Percentiles rank a stretch among this genome's conserved stretches.
phyloP scores from a whole-genome alignment of 352 stramenopile genomes.

The Saprolegnia parasitica region DNA sequence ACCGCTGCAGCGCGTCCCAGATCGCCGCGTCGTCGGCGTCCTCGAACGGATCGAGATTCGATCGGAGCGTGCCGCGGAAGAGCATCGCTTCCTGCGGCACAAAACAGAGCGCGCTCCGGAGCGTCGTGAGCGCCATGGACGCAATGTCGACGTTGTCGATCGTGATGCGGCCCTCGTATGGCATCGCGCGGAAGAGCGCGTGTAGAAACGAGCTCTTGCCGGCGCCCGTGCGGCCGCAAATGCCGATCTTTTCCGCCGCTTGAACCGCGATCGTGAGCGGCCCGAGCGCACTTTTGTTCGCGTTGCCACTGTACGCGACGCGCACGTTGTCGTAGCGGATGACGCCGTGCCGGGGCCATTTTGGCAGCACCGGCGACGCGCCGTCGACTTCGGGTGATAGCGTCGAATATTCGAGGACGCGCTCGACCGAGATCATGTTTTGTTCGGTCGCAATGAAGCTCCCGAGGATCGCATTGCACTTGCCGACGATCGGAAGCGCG shows the following conservation, averaged over 20 bases:
- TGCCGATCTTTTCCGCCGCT: slow-evolving; percentile 60
- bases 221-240: slow-evolving; percentile 86
- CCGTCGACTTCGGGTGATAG: slow-evolving; percentile 44
- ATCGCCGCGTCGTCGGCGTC: slow-evolving; percentile 43
- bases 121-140: slow-evolving; percentile 47
- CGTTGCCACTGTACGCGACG: slow-evolving; percentile 41
- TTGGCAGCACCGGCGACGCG: slow-evolving; percentile 22
- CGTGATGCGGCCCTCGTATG: slow-evolving; percentile 48
- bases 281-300: slow-evolving; percentile 36
- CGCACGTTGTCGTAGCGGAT: slow-evolving; percentile 52
- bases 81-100: slow-evolving; percentile 81
- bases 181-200: slow-evolving; percentile 67
- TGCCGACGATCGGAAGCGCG: slow-evolving; percentile 79
- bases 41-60: slow-evolving; percentile 73
- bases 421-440: slow-evolving; percentile 88
- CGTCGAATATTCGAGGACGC: slow-evolving; percentile 74
- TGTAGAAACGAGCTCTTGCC: slow-evolving; percentile 88
- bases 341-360: slow-evolving; percentile 46
- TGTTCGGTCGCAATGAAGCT: slow-evolving; percentile 87
- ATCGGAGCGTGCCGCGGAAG: slow-evolving; percentile 74
- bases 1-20: slow-evolving; percentile 51
- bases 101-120: slow-evolving; percentile 71
- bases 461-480: slow-evolving; percentile 79
- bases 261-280: slow-evolving; percentile 46
- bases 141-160: slow-evolving; percentile 74